Percentiles rank a stretch among this genome's conserved stretches.
Conservation (phyloP, 2,329 filamentous ascomycete species). For the Alternaria consortialis region DNA sequence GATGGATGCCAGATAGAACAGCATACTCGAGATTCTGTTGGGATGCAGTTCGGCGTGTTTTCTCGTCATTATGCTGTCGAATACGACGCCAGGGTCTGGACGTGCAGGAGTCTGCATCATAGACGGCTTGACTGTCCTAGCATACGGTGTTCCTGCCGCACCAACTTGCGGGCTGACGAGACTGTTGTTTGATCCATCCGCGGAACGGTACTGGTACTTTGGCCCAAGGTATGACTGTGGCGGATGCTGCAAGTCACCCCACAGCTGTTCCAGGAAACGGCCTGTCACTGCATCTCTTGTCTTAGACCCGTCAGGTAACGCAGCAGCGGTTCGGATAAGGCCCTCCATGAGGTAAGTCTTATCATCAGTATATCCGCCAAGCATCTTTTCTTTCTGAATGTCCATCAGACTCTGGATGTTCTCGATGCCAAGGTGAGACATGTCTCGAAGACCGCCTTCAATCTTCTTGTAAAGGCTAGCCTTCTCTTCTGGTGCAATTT, state of each 20-base stretch:
- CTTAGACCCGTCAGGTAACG: constrained; percentile 52
- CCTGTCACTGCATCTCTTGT: constrained; percentile 54
- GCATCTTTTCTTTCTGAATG: constrained; percentile 48
- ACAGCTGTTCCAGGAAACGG: constrained; percentile 57
- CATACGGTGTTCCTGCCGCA: constrained; percentile 72
- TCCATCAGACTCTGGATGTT: constrained; percentile 52
- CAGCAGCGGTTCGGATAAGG: constrained; percentile 60
- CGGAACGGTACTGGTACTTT: constrained; percentile 58
- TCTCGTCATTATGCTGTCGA: constrained; percentile 73
- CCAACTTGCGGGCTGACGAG: constrained; percentile 70
- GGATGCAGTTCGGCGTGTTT: constrained; percentile 71
- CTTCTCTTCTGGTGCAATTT: constrained; percentile 46
- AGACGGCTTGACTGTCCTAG: constrained; percentile 68
- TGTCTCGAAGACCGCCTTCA: constrained; percentile 41
- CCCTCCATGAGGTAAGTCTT: constrained; percentile 69
- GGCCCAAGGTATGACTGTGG: constrained; percentile 56
- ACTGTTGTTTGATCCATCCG: constrained; percentile 64
- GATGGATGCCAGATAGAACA: constrained; percentile 79
- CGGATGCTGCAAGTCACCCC: constrained; percentile 60
- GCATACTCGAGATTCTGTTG: constrained; percentile 75
- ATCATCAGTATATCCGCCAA: constrained; percentile 67
- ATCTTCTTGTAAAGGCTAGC: constrained; percentile 46
- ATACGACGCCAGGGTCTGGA: constrained; percentile 72
- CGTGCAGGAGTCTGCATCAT: constrained; percentile 66
- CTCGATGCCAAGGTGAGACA: constrained; percentile 44